Evolutionary conservation across 129 eudicot species (phyloP).

Genomic region (Flaveria trinervia): DNA sequence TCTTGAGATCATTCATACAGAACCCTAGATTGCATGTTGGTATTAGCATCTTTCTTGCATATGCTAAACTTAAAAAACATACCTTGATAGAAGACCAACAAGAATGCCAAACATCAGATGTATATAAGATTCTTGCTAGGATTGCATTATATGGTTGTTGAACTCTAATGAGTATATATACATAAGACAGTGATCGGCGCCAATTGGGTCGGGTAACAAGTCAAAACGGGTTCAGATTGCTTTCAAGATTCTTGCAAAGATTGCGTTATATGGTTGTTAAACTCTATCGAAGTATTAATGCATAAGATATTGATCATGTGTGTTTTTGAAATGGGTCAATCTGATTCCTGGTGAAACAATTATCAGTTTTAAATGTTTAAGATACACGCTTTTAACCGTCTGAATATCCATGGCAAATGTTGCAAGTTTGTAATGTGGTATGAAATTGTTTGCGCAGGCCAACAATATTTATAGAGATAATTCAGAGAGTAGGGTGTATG

Average conservation of each 20-base stretch:
- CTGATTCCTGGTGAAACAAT: too few relatives aligned
- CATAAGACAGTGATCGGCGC: neutral
- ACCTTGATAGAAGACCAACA: too few relatives aligned
- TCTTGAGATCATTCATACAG: too few relatives aligned
- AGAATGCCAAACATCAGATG: too few relatives aligned
- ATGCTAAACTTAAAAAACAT: too few relatives aligned
- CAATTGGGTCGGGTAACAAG: neutral
- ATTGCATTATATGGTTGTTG: neutral
- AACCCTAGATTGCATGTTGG: too few relatives aligned
- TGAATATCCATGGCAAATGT: neutral
- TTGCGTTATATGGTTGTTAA: neutral
- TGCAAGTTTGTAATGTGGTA: neutral
- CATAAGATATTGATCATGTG: neutral
- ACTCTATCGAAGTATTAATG: neutral
- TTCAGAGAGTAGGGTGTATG: constrained; percentile 96
- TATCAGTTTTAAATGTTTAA: too few relatives aligned
- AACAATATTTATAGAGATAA: constrained; percentile 87
- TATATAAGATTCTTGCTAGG: neutral
- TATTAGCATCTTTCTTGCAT: too few relatives aligned
- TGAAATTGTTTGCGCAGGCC: constrained; percentile 59
- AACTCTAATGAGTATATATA: neutral
- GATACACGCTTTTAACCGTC: too few relatives aligned
- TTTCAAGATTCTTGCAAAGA: neutral
- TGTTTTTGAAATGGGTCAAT: too few relatives aligned
- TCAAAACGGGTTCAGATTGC: too few relatives aligned